These are phyloP conservation scores for Metschnikowia arizonensis DNA, from an alignment of 805 yeast genomes.

Conservation along the genomic window DNA sequence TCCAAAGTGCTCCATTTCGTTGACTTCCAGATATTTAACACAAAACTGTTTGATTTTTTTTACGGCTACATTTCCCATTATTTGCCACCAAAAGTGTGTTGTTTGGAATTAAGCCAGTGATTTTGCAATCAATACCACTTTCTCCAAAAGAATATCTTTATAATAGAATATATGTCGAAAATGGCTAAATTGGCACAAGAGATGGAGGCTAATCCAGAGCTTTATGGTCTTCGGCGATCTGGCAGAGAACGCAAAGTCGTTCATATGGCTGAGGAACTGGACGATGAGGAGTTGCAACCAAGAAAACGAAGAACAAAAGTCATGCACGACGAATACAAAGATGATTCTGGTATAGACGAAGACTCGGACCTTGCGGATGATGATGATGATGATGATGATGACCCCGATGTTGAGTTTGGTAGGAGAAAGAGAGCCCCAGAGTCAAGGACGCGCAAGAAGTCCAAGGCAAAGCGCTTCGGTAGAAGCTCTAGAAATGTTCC, in stretches of 20 bases:
- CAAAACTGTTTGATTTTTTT: background rate
- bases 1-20: background rate
- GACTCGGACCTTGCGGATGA: constrained; percentile 17
- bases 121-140: background rate
- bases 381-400: constrained; percentile 20
- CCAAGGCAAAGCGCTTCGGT: constrained; percentile 12
- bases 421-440: constrained; percentile 16
- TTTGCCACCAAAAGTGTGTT: background rate
- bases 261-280: constrained; percentile 33
- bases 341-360: constrained; percentile 12
- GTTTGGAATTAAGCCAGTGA: background rate
- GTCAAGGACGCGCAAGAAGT: constrained; percentile 14
- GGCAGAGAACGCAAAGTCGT: constrained; percentile 52
- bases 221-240: constrained; percentile 79
- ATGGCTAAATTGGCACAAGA: constrained; percentile 18
- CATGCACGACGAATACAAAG: constrained; percentile 16
- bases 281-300: constrained; percentile 26
- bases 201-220: constrained; percentile 55
- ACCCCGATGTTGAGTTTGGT: constrained; percentile 19
- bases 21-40: background rate
- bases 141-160: background rate
- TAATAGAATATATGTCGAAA: background rate
- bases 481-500: constrained; percentile 16
- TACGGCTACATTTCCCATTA: background rate
- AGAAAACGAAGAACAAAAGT: constrained; percentile 13